Evolutionary conservation across 257 asterid genomes (phyloP), one percentile per base, ranked within the genome.

Genomic region (Jacaranda copaia): DNA sequence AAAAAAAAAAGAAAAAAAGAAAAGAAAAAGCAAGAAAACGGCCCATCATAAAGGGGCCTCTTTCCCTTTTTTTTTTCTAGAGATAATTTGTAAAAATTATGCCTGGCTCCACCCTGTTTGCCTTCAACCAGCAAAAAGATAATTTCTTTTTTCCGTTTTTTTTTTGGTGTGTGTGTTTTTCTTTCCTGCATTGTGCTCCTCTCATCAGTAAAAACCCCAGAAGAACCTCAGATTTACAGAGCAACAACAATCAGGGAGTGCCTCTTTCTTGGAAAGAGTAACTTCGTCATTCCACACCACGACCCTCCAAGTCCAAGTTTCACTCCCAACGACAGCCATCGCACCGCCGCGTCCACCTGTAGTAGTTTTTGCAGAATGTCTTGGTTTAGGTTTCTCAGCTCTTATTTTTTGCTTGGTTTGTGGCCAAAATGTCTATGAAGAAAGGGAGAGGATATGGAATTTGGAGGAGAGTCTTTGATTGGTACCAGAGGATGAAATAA

Each of bases 41-140:
- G 58, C 53, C 79, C 36, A 76, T 68, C 62, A 76, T 59, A 74
- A 66, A 68, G n/a, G 36, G 46, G 36, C 45, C 72, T 79, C 38
- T 40, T 1, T 19, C 15, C 16, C 56, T n/a, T n/a, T n/a, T 7
- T 81, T 61, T 62, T 40, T 64, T 68, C 55, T 20, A 39, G n/a
- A 66, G 48, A 63, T 66, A 76, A 73, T 75, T 82, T 73, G 76
- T 63, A 75, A 73, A 80, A 84, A 77, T 74, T 58, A 82, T 88
- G 97, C 95, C 97, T 91, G 95, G 97, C 93, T 86, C 83, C 94
- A 86, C 84, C 94, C 89, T 91, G 97, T 88, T 81, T 89, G 97
- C 97, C 97, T 80, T 83, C 82, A 81, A 87, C 89, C 86, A 88
- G 77, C 86, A 76, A 82, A 83, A 80, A 77, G 77, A 78, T 63